Base-by-base conservation (phyloP, 73 alveolate species). In the Stentor roeselii region DNA sequence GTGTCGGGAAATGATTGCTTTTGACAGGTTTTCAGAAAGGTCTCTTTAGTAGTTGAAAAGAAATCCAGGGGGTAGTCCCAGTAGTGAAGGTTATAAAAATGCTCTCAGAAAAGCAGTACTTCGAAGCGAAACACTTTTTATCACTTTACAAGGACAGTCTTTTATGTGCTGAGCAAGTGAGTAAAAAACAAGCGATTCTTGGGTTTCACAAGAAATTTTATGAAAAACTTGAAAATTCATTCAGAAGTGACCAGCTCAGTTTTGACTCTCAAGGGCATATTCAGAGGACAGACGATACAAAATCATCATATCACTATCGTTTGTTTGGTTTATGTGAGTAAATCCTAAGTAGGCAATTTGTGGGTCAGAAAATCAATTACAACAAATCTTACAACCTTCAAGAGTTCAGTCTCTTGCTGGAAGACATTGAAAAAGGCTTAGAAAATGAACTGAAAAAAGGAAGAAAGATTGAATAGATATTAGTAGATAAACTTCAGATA, bases 31-130 rank as follows among this genome's bases (percentile, higher is more conserved):
- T n/a, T n/a, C n/a, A n/a, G n/a, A n/a, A n/a, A n/a, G n/a, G n/a
- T n/a, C n/a, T n/a, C n/a, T n/a, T n/a, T n/a, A n/a, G n/a, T n/a
- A n/a, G n/a, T n/a, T n/a, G n/a, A n/a, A n/a, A n/a, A n/a, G n/a
- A n/a, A n/a, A n/a, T n/a, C n/a, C n/a, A n/a, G n/a, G n/a, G n/a
- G n/a, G n/a, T n/a, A n/a, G n/a, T n/a, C n/a, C n/a, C n/a, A n/a
- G n/a, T n/a, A n/a, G n/a, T n/a, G n/a, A n/a, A n/a, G n/a, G n/a
- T n/a, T n/a, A 58, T 58, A 58, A 58, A 58, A 21, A 67, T 67
- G 80, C 41, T 67, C 11, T 30, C 80, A 21, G 80, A 67, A 30
- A 32, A 67, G 11, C 80, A 67, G 34, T 67, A 27, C 80, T 67
- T 67, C 34, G 80, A 67, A 67, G 80, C 80, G 15, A 67, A 67